Evolutionary conservation across 2,329 filamentous ascomycete species (phyloP).

Genomic region (Colletotrichum sp.): DNA sequence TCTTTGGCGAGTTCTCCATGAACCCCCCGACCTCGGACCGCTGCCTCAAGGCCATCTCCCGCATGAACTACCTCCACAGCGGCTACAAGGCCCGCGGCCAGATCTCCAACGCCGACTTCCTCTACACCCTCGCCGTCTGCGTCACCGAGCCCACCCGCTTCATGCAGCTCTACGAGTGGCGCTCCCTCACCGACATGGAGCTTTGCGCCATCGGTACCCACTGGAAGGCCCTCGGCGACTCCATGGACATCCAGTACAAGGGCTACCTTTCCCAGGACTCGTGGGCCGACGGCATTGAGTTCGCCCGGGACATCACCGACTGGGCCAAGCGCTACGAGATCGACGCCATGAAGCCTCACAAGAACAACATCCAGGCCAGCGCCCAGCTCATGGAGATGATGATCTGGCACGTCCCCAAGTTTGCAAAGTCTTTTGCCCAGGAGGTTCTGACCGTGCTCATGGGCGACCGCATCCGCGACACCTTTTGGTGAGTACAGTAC

Average conservation of each 20-base stretch:
- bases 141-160: constrained; percentile 69
- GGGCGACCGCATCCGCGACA: constrained; percentile 66
- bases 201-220: constrained; percentile 69
- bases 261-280: constrained; percentile 36
- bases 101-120: constrained; percentile 41
- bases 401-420: constrained; percentile 56
- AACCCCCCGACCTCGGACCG: constrained; percentile 40
- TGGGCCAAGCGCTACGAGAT: constrained; percentile 65
- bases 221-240: constrained; percentile 75
- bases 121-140: constrained; percentile 59
- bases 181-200: constrained; percentile 70
- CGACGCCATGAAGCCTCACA: constrained; percentile 59
- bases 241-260: constrained; percentile 66
- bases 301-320: constrained; percentile 49
- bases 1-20: constrained; percentile 40
- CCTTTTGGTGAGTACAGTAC: constrained; percentile 63
- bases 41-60: constrained; percentile 38
- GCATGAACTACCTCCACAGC: constrained; percentile 45
- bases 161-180: constrained; percentile 73
- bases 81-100: constrained; percentile 39
- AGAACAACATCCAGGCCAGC: constrained; percentile 56
- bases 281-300: constrained; percentile 58
- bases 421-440: constrained; percentile 49
- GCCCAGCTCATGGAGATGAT: constrained; percentile 66
- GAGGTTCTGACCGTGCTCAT: constrained; percentile 64